Evolutionary conservation across 805 yeast species (phyloP).

Genomic region (Spathaspora passalidarum): DNA sequence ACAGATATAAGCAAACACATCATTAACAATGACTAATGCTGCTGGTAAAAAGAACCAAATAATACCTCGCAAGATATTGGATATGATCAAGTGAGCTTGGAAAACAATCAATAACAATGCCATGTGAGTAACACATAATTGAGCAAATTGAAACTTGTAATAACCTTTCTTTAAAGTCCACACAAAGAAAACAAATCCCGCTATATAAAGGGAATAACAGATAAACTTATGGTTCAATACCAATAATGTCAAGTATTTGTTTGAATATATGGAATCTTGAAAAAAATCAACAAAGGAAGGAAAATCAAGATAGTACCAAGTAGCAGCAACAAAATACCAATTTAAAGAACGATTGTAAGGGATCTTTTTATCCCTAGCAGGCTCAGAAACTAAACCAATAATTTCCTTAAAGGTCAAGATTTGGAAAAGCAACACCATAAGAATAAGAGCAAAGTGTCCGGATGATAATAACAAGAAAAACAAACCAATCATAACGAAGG

Average conservation of each 20-base stretch:
- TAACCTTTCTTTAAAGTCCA: conserved; percentile 85
- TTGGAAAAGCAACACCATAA: conserved; percentile 70
- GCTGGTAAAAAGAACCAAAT: conserved; percentile 95
- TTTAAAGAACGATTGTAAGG: conserved; percentile 81
- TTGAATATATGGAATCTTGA: conserved; percentile 48
- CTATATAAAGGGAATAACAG: conserved; percentile 76
- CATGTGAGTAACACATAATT: conserved; percentile 92
- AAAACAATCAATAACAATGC: conserved; percentile 83
- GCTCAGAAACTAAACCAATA: conserved; percentile 78
- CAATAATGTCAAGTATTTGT: conserved; percentile 52
- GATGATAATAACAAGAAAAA: conserved; percentile 70
- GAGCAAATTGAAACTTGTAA: conserved; percentile 89
- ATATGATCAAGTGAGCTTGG: conserved; percentile 91
- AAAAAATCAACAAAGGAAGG: conserved; percentile 73
- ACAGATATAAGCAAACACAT: conserved; percentile 93
- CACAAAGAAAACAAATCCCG: conserved; percentile 89
- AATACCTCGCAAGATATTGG: conserved; percentile 83
- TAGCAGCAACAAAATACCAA: conserved; percentile 89
- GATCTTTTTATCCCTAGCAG: conserved; percentile 77
- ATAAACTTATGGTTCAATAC: conserved; percentile 80
- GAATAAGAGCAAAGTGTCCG: conserved; percentile 82
- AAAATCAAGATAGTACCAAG: conserved; percentile 87
- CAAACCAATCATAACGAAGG: conserved; percentile 80
- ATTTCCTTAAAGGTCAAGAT: conserved; percentile 87
- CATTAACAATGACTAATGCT: conserved; percentile 88